Base-by-base conservation (phyloP, 306 rosid genomes). In the Cicer pinnatifidum region DNA sequence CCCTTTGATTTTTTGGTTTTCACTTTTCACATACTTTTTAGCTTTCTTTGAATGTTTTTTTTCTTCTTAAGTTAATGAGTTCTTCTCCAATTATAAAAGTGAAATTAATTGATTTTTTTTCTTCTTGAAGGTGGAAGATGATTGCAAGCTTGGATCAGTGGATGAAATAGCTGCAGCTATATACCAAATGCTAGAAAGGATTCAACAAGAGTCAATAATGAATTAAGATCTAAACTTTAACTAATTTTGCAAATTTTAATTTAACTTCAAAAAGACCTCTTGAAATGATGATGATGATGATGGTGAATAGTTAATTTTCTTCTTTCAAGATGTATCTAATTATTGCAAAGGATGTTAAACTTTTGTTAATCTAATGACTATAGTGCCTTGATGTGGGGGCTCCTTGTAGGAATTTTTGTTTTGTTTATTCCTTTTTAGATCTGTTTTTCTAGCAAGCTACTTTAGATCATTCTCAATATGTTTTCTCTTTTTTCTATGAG, bases 131-230 rank as follows among this genome's bases (percentile, higher is more conserved):
- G 90, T 91, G 38, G 99, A 95, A 58, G 99, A 95, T 62, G 97
- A 86, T 52, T 91, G 99, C 73, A 83, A 80, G 78, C 85, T 95
- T 77, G 88, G 70, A 77, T 86, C 97, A 52, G 99, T 87, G 69
- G 97, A 91, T 78, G 99, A 91, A 71, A 91, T 95, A 69, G 96
- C 99, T 2, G 71, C 88, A 44, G 97, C 97, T 20, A 78, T 88
- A 78, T 83, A 86, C 77, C 89, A 90, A 85, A 84, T 90, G 83
- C 83, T 95, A 60, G 64, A 81, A 33, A 84, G 78, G 83, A 95
- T 95, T 75, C 89, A 90, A 71, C 87, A 87, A 68, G 99, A 94
- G 67, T 75, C 90, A 82, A 59, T 80, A 71, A 53, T 84, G 83
- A 77, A 75, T 33, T 58, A 75, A 61, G 79, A 75, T 71, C 66